Percentiles rank a stretch among this genome's conserved stretches.
Conservation (phyloP, 306 rosid species). For the Betula pendula region DNA sequence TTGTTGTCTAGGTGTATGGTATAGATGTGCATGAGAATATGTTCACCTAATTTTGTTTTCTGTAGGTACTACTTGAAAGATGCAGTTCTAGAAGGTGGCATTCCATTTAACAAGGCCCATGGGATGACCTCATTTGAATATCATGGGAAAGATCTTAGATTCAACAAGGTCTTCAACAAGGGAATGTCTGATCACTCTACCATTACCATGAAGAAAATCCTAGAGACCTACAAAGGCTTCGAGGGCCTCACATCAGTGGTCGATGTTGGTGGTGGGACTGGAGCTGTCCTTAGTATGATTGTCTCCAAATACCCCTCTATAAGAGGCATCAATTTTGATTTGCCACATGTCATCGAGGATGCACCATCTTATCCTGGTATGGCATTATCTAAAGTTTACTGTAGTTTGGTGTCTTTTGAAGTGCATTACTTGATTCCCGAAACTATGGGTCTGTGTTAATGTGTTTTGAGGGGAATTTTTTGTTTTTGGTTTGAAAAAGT, state of each 20-base stretch:
- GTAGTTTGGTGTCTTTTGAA: not conserved
- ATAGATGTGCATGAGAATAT: not conserved
- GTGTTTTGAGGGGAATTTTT: too few relatives aligned
- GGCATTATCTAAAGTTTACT: not conserved
- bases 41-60: not conserved
- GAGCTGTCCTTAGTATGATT: slow-evolving; percentile 69
- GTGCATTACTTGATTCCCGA: not conserved
- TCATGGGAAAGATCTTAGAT: slow-evolving; percentile 80
- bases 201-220: slow-evolving; percentile 80
- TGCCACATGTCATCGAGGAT: slow-evolving; percentile 84
- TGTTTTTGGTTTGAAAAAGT: too few relatives aligned
- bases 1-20: not conserved
- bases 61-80: slow-evolving; percentile 86
- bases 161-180: slow-evolving; percentile 86
- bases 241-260: slow-evolving; percentile 74
- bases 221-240: slow-evolving; percentile 70
- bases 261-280: slow-evolving; percentile 93
- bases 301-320: slow-evolving; percentile 78
- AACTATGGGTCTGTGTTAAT: not conserved
- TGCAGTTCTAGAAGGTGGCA: slow-evolving; percentile 82
- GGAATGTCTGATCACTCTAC: slow-evolving; percentile 89
- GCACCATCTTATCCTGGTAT: slow-evolving; percentile 74
- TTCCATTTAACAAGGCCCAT: slow-evolving; percentile 90
- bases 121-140: slow-evolving; percentile 92
- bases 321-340: slow-evolving; percentile 82